Conservation (phyloP, 345 rosid species). For the Stellera chamaejasme region DNA sequence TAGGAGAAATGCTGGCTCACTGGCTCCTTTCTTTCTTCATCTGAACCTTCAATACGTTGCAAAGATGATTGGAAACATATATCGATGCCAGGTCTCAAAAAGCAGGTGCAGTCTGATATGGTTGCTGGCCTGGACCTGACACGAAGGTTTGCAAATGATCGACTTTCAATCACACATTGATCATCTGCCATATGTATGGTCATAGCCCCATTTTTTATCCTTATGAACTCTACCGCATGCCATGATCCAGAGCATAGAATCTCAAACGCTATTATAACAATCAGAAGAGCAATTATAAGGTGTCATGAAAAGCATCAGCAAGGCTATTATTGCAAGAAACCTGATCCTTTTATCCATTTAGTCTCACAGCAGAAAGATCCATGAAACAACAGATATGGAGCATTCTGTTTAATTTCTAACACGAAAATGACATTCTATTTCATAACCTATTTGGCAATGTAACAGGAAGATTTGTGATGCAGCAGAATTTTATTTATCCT, state of each 20-base stretch:
- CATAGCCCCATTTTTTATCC: slow-evolving; percentile 45
- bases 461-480: too few species aligned
- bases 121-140: slow-evolving; percentile 63
- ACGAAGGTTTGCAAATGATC: slow-evolving; percentile 51
- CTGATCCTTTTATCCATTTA: too few species aligned
- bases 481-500: too few species aligned
- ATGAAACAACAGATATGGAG: too few species aligned
- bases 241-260: slow-evolving; percentile 48
- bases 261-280: slow-evolving; percentile 49
- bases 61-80: slow-evolving; percentile 46
- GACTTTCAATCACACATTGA: slow-evolving; percentile 20
- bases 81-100: slow-evolving; percentile 73
- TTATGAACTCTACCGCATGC: slow-evolving; percentile 46
- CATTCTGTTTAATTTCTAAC: too few species aligned
- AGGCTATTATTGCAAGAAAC: too few species aligned
- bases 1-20: slow-evolving; percentile 22
- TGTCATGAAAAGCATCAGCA: too few species aligned
- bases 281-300: too few species aligned
- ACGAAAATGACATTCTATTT: too few species aligned
- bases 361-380: too few species aligned
- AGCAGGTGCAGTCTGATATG: slow-evolving; percentile 54
- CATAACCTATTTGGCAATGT: too few species aligned
- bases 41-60: slow-evolving; percentile 11
- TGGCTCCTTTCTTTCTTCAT: slow-evolving; percentile 30
- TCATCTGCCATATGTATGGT: slow-evolving; percentile 32